Base-by-base conservation (phyloP, 208 protist genomes). In the Trypanosoma congolense region DNA sequence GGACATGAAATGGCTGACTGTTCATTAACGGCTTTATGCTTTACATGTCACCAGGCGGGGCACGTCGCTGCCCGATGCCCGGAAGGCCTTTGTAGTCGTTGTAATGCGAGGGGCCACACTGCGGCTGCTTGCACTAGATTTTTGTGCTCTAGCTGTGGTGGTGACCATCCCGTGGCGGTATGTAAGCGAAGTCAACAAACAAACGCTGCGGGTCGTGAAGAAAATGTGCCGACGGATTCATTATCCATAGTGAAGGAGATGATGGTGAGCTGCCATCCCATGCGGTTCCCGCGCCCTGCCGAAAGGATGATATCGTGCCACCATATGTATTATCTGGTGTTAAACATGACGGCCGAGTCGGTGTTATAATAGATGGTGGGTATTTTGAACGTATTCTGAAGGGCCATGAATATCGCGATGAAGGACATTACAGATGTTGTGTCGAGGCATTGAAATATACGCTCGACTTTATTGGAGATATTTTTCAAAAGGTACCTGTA, bases 331-430 rank as follows among this genome's bases (percentile, higher is more conserved):
- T 70, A 25, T 63, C 63, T 22, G 50, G 52, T 16, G 29, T 30
- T 3, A 56, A 57, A 41, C 67, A 61, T 31, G 63, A 73, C 0
- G 73, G 73, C 4, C 70, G 80, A 8, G 87, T 91, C 19, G 78
- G 73, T 14, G 75, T 94, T 4, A 72, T 94, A 30, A 81, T 94
- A 43, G 87, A 94, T 45, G 87, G 87, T 2, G 65, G 79, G 6
- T 94, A 91, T 63, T 94, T 94, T 70, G 87, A 91, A 61, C 87
- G 79, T 18, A 82, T 80, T 57, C 44, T 94, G 2, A 36, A 56
- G 33, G 52, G 54, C 14, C 33, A 72, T 35, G 58, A 70, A 16
- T 65, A 62, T 36, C 54, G 59, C 22, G 60, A 61, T 26, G 71
- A 72, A 22, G 66, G 40, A 38, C 86, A 91, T 52, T 91, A 91